Percentiles rank a stretch among this genome's conserved stretches.
These are phyloP conservation scores for Phytophthora idaei DNA, from an alignment of 352 stramenopile genomes.

Conservation along the genomic window DNA sequence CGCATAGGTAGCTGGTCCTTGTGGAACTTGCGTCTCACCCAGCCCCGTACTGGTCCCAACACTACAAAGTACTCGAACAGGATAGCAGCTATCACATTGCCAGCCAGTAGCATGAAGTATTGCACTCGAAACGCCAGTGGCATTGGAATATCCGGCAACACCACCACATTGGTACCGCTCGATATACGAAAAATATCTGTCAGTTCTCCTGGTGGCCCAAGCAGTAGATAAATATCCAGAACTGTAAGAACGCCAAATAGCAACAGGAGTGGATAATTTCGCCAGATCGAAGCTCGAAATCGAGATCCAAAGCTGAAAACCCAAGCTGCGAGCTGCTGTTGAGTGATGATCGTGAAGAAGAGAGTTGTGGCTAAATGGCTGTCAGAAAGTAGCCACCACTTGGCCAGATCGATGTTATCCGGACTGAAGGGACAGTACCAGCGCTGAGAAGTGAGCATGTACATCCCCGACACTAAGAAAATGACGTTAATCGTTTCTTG, in stretches of 20 bases:
- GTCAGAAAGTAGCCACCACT: slow-evolving; percentile 58
- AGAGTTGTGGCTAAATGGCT: slow-evolving; percentile 45
- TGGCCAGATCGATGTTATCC: slow-evolving; percentile 43
- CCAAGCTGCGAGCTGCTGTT: slow-evolving; percentile 39
- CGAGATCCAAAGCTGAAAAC: slow-evolving; percentile 49
- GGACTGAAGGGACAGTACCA: slow-evolving; percentile 55
- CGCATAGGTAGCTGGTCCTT: slow-evolving; percentile 56
- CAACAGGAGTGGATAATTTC: slow-evolving; percentile 42
- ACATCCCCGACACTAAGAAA: slow-evolving; percentile 42
- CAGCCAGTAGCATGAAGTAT: slow-evolving; percentile 41
- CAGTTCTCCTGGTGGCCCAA: slow-evolving; percentile 40
- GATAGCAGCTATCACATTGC: slow-evolving; percentile 43
- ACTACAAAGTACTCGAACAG: slow-evolving; percentile 52
- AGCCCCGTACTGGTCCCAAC: slow-evolving; percentile 51
- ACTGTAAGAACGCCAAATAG: slow-evolving; percentile 29
- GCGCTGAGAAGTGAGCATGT: slow-evolving; percentile 42
- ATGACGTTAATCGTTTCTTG: slow-evolving; percentile 61
- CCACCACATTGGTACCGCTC: slow-evolving; percentile 53
- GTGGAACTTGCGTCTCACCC: slow-evolving; percentile 55
- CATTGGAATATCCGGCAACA: slow-evolving; percentile 56
- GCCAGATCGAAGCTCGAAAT: slow-evolving; percentile 51
- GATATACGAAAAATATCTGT: slow-evolving; percentile 58
- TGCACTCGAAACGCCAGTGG: slow-evolving; percentile 44
- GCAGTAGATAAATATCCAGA: slow-evolving; percentile 46
- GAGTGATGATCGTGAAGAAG: slow-evolving; percentile 39